Evolutionary conservation across 1,284 basidiomycete genomes (phyloP), one percentile per base, ranked within the genome.

Genomic region (Coniferiporia weirii): DNA sequence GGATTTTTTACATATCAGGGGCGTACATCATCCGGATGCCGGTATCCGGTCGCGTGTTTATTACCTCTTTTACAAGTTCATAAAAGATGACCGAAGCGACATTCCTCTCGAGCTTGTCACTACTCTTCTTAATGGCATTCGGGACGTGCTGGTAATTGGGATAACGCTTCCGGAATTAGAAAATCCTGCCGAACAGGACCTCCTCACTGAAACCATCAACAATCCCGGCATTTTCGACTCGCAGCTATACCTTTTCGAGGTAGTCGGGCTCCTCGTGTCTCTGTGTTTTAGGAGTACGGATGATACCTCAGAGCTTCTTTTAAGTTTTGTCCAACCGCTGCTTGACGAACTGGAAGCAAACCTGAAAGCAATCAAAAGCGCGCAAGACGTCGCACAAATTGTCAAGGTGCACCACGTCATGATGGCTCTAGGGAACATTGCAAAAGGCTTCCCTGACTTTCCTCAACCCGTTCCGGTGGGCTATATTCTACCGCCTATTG

Each of bases 171-270:
- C 88, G 1, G 85, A 88, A 66, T 73, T 80, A 15, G 87, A 90
- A 54, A 83, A 80, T 38, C 66, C 70, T 34, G 78, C 82, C 13
- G 82, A 84, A 56, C 76, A 79, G 67, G 80, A 89, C 72, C 79
- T 91, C 9, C 76, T 98, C 22, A 74, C 83, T 19, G 96, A 97
- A 71, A 92, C 93, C 0, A 83, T 93, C 34, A 85, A 83, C 43
- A 82, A 83, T 62, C 80, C 89, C 1, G 79, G 82, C 64, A 73
- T 82, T 57, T 97, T 98, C 70, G 91, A 96, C 68, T 86, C 93
- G 36, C 97, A 99, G 72, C 79, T 98, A 9, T 95, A 99, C 70
- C 81, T 99, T 8, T 99, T 95, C 70, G 98, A 99, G 74, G 89
- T 93, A 0, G 82, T 88, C 46, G 98, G 97, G 13, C 88, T 84